Evolutionary conservation across 2,329 filamentous ascomycete species (phyloP).

Genomic region (Metarhizium brunneum): DNA sequence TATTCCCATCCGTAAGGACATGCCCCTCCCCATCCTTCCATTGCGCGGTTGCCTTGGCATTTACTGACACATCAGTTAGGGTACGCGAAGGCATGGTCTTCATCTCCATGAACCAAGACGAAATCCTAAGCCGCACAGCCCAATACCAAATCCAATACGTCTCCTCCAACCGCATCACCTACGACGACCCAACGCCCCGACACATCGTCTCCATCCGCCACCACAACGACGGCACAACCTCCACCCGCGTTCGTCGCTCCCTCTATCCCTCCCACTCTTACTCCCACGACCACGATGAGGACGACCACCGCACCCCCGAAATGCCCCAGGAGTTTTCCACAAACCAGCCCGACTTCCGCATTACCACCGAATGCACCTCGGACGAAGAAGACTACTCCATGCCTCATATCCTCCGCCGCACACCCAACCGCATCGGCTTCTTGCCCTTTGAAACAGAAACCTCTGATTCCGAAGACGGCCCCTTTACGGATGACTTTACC

Average conservation of each 20-base stretch:
- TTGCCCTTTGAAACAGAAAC: conserved; percentile 45
- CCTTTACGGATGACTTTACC: conserved; percentile 17
- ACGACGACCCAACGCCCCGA: conserved; percentile 10
- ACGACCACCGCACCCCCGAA: conserved; percentile 39
- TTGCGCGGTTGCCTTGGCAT: neutral
- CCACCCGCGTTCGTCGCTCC: conserved; percentile 4
- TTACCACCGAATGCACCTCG: conserved; percentile 52
- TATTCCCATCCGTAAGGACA: conserved; percentile 76
- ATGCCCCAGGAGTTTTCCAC: conserved; percentile 47
- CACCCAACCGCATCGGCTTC: conserved; percentile 43
- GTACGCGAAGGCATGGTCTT: conserved; percentile 91
- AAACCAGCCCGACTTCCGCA: conserved; percentile 38
- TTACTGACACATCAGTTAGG: conserved; percentile 35
- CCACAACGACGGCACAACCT: conserved; percentile 39
- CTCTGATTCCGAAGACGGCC: conserved; percentile 24
- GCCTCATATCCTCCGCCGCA: conserved; percentile 23
- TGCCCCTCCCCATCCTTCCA: conserved; percentile 4
- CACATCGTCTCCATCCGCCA: conserved; percentile 42
- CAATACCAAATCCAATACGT: conserved; percentile 61
- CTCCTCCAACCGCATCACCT: neutral
- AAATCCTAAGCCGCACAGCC: conserved; percentile 62
- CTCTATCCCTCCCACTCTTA: neutral
- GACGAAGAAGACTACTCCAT: conserved; percentile 37
- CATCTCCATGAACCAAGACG: conserved; percentile 74
- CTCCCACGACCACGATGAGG: conserved; percentile 27